phyloP scores from a whole-genome alignment of 1,139 yeast genomes.

The Protomyces inundatus region DNA sequence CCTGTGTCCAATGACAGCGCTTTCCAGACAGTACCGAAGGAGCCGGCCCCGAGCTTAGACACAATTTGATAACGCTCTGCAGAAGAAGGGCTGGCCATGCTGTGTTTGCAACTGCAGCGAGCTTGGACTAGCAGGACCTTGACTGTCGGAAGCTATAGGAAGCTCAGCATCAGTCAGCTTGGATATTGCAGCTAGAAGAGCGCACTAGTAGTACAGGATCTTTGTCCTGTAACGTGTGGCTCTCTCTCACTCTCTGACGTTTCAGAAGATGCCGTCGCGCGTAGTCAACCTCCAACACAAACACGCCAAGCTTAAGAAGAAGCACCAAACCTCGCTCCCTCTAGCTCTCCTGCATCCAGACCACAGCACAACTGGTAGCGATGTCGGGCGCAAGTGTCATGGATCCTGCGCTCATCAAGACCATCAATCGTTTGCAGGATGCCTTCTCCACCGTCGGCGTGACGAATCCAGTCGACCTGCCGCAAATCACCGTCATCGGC shows the following conservation, averaged over 20 bases:
- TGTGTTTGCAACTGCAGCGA: background rate
- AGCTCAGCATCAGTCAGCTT: background rate
- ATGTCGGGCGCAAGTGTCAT: slow-evolving; percentile 40
- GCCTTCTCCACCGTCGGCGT: slow-evolving; percentile 87
- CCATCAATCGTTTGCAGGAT: slow-evolving; percentile 86
- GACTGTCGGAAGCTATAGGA: background rate
- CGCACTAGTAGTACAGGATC: no score
- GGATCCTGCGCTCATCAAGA: slow-evolving; percentile 86
- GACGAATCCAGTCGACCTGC: slow-evolving; percentile 58
- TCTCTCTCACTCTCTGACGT: no score
- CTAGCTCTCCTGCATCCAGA: no score
- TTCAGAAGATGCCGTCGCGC: background rate
- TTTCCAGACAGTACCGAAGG: slow-evolving; percentile 79
- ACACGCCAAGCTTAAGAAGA: background rate
- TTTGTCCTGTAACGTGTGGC: no score
- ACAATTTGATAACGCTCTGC: slow-evolving; percentile 50
- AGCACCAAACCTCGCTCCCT: no score
- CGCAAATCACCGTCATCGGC: slow-evolving; percentile 94
- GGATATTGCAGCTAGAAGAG: background rate
- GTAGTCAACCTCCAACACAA: background rate
- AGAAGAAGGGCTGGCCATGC: slow-evolving; percentile 27
- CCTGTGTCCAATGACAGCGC: slow-evolving; percentile 50
- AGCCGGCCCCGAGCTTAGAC: slow-evolving; percentile 81
- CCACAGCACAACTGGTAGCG: background rate
- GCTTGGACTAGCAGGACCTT: background rate